Evolutionary conservation across 768 basidiomycete species (phyloP).

Genomic region (Amyloporia xantha): DNA sequence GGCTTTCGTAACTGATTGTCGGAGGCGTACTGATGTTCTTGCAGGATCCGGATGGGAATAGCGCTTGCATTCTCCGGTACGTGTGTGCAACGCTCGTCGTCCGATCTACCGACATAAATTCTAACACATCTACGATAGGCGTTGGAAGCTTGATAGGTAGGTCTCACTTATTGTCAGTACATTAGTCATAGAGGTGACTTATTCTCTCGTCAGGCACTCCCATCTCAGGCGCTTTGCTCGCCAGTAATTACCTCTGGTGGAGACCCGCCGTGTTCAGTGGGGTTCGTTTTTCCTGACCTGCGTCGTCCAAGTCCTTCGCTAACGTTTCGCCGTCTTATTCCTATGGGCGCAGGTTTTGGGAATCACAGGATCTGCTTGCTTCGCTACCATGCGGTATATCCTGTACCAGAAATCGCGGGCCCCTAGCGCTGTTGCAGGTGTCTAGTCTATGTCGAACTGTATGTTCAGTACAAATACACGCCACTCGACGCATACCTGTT

Average conservation of each 20-base stretch:
- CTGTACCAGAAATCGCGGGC: not conserved
- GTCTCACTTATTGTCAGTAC: not conserved
- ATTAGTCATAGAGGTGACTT: not conserved
- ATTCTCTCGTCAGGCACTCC: slow-evolving; percentile 49
- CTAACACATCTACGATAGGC: slow-evolving; percentile 18
- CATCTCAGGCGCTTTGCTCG: slow-evolving; percentile 43
- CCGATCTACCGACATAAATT: too few species aligned
- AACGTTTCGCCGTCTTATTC: not conserved
- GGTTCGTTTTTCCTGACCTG: too few species aligned
- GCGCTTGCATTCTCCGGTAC: slow-evolving; percentile 26
- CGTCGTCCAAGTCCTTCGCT: not conserved
- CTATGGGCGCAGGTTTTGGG: too few species aligned
- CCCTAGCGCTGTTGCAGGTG: too few species aligned
- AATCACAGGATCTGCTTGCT: not conserved
- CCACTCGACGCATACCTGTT: too few species aligned
- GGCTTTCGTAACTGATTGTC: too few species aligned
- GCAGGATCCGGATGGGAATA: slow-evolving; percentile 25
- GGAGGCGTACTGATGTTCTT: too few species aligned
- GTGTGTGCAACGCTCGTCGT: not conserved
- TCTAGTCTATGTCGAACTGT: too few species aligned
- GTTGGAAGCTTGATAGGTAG: slow-evolving; percentile 28
- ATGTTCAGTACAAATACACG: too few species aligned
- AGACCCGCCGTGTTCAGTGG: slow-evolving; percentile 24
- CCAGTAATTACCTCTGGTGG: slow-evolving; percentile 22
- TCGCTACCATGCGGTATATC: not conserved